A percentile compares a stretch with the other conserved stretches of the same genome.
These are phyloP conservation scores for Magnusiomyces tetraspermus DNA, from an alignment of 1,139 yeast genomes.

Conservation along the genomic window DNA sequence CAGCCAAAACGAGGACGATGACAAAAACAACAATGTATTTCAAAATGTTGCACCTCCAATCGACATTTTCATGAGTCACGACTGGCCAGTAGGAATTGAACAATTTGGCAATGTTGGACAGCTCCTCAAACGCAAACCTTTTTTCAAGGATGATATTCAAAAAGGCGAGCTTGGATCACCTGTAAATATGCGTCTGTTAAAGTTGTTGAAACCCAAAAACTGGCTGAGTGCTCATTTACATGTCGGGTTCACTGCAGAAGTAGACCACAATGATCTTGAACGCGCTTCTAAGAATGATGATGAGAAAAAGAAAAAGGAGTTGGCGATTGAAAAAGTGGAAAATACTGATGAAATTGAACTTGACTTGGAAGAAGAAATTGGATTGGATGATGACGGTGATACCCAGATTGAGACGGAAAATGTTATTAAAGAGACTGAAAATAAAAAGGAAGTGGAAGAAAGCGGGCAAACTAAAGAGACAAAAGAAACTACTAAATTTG, in stretches of 20 bases:
- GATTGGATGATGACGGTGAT: background rate
- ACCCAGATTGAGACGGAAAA: background rate
- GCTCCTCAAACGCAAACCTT: conserved; percentile 53
- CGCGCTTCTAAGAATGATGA: conserved; percentile 13
- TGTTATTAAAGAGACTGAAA: conserved; percentile 1
- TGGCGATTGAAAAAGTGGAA: conserved; percentile 21
- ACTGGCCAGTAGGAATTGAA: conserved; percentile 87
- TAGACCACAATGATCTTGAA: conserved; percentile 34
- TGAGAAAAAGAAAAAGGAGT: conserved; percentile 37
- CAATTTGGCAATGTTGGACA: conserved; percentile 47
- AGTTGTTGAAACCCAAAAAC: conserved; percentile 47
- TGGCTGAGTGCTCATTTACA: conserved; percentile 94
- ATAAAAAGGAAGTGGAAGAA: conserved; percentile 3
- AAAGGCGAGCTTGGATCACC: conserved; percentile 66
- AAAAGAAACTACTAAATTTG: conserved; percentile 33
- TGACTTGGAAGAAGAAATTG: conserved; percentile 13
- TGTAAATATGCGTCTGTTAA: conserved; percentile 48
- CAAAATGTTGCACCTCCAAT: conserved; percentile 17
- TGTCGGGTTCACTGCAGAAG: conserved; percentile 54
- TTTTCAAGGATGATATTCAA: conserved; percentile 54
- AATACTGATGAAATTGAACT: conserved; percentile 21
- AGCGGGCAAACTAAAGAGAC: background rate
- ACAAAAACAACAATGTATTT: background rate
- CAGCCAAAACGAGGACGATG: background rate
- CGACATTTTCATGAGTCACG: conserved; percentile 68